phyloP scores from a whole-genome alignment of 2,329 filamentous ascomycete genomes.

The Akanthomyces uredinophilus region DNA sequence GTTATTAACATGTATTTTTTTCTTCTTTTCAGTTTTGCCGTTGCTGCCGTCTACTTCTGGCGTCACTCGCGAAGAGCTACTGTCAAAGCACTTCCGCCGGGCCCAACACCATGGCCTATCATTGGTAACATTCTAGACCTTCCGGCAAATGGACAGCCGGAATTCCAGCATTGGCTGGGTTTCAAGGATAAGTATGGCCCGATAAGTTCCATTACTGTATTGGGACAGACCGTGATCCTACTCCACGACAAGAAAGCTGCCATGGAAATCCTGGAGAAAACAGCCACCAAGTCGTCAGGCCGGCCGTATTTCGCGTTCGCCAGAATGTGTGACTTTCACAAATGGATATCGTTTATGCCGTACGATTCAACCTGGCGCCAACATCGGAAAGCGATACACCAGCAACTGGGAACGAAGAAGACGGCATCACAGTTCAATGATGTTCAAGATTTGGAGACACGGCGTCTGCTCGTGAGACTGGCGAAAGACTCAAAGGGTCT shows the following conservation, averaged over 20 bases:
- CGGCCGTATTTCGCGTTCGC: constrained; percentile 17
- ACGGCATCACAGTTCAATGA: constrained; percentile 17
- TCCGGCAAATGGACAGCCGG: constrained; percentile 28
- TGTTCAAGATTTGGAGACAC: constrained; percentile 25
- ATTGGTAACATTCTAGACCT: constrained; percentile 44
- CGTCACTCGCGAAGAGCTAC: too few species aligned
- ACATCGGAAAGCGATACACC: constrained; percentile 27
- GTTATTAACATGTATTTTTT: too few species aligned
- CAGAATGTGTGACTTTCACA: neutral
- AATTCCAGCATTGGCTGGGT: constrained; percentile 31
- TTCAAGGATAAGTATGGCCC: constrained; percentile 30
- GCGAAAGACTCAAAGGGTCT: constrained; percentile 21
- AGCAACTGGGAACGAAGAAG: constrained; percentile 24
- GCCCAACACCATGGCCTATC: constrained; percentile 32
- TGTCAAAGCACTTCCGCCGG: constrained; percentile 20
- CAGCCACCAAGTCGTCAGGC: constrained; percentile 20
- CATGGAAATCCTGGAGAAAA: constrained; percentile 28
- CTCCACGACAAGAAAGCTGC: constrained; percentile 34
- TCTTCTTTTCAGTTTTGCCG: too few species aligned
- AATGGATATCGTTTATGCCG: constrained; percentile 14
- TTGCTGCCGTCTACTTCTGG: too few species aligned
- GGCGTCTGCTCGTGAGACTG: constrained; percentile 21
- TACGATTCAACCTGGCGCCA: constrained; percentile 20
- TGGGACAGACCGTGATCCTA: constrained; percentile 35
- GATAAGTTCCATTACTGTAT: constrained; percentile 21